Conservation (phyloP, 805 yeast species). For the Metschnikowia baotianmanensis region DNA sequence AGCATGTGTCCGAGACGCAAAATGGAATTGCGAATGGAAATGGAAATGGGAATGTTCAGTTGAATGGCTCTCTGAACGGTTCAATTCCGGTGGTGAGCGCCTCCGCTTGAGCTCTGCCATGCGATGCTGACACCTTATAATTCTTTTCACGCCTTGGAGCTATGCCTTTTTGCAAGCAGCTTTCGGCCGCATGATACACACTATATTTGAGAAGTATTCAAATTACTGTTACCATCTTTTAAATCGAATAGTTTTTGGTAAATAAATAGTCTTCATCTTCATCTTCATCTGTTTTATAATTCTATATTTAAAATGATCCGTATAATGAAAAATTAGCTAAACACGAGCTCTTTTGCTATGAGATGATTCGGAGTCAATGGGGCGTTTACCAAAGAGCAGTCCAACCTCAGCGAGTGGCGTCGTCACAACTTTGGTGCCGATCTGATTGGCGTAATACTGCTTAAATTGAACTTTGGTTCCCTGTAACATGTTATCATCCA, state of each 20-base stretch:
- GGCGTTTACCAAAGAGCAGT: conserved; percentile 17
- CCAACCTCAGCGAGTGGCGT: conserved; percentile 12
- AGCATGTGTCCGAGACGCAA: conserved; percentile 7
- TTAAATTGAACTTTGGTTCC: conserved; percentile 15
- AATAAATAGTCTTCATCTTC: no score
- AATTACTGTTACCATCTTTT: not conserved
- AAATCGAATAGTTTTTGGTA: not conserved
- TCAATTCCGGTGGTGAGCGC: conserved; percentile 20
- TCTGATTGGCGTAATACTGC: conserved; percentile 21
- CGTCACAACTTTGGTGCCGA: conserved; percentile 19
- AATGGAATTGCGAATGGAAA: conserved; percentile 10
- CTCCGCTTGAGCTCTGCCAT: conserved; percentile 11
- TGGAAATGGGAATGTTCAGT: conserved; percentile 4
- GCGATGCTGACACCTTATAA: not conserved
- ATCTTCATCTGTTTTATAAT: no score
- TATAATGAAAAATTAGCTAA: conserved; percentile 1
- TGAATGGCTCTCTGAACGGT: conserved; percentile 16
- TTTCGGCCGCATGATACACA: not conserved
- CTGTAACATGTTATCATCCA: conserved; percentile 12
- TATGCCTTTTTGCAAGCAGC: not conserved
- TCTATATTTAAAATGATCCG: no score
- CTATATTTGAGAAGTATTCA: conserved; percentile 1
- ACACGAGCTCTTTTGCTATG: conserved; percentile 13
- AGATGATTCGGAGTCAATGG: conserved; percentile 10
- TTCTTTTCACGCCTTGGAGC: not conserved